Evolutionary conservation across 2,329 filamentous ascomycete species (phyloP), one percentile per base, ranked within the genome.

Genomic region (Hymenoscyphus infarciens): DNA sequence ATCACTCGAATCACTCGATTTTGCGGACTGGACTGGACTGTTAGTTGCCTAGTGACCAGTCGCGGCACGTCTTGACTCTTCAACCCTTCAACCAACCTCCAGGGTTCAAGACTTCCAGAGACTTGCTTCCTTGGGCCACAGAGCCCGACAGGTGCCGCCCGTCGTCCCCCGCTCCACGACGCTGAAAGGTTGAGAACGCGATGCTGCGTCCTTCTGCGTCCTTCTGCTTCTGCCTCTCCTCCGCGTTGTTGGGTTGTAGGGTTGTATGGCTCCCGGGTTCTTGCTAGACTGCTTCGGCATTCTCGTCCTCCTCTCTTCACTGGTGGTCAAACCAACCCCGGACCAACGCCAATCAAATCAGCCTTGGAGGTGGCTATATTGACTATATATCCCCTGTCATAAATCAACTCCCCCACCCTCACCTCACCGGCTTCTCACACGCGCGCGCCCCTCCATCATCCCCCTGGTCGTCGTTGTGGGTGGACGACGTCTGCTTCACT

Each of bases 391-490:
- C 19, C 45, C 45, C 45, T 52, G 45, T 10, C 45, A 25, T 22
- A 22, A 42, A 16, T 22, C 19, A 11, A 8, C 45, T 19, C 25
- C 45, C 45, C 45, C 45, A 4, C 22, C 45, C n/a, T 52, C 45
- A 52, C 45, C n/a, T 52, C 45, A 52, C 45, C 45, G 45, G 45
- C 45, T 52, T 22, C 42, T 25, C 45, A 13, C 45, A 52, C 45
- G 19, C 45, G 19, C 45, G 45, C 45, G 7, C 45, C 45, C 45
- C 45, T 52, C 45, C 45, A 52, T 52, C 1, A 52, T 15, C 19
- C n/a, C 45, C 39, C 39, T n/a, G 8, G 45, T 52, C 45, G 19
- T 52, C 8, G 7, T 22, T 25, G 19, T 52, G 45, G 10, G 13
- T 52, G 45, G 45, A 10, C n/a, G 45, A 52, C 10, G 45, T 22